phyloP scores from a whole-genome alignment of 2,329 filamentous ascomycete species.

The Talaromyces sp. region DNA sequence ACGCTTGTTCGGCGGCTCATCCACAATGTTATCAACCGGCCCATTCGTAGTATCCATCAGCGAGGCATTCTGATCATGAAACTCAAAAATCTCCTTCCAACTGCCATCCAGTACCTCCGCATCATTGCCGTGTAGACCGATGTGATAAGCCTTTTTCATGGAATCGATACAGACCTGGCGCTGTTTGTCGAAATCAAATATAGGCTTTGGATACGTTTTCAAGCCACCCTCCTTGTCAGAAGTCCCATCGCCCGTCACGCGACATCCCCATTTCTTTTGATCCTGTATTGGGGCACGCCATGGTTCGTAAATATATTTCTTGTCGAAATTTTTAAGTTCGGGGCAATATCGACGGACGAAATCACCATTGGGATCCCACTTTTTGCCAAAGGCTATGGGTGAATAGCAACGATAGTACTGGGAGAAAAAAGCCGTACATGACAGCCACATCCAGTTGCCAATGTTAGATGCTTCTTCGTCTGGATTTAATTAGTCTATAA shows the following conservation, averaged over 20 bases:
- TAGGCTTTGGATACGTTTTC: slow-evolving; percentile 64
- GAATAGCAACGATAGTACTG: slow-evolving; percentile 28
- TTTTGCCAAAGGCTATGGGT: slow-evolving; percentile 69
- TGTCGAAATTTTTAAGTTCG: slow-evolving; percentile 59
- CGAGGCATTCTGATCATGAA: background rate
- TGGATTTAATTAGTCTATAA: background rate
- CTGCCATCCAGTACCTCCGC: slow-evolving; percentile 28
- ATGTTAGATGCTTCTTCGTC: slow-evolving; percentile 25
- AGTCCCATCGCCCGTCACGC: slow-evolving; percentile 56
- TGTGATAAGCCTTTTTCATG: slow-evolving; percentile 67
- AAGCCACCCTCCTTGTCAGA: slow-evolving; percentile 43
- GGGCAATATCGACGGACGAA: slow-evolving; percentile 65
- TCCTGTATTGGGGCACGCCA: slow-evolving; percentile 66
- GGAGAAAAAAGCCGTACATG: slow-evolving; percentile 66
- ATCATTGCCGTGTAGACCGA: slow-evolving; percentile 64
- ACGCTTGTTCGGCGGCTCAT: slow-evolving; percentile 12
- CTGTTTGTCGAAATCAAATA: slow-evolving; percentile 69
- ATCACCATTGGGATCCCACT: slow-evolving; percentile 67
- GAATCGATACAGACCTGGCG: slow-evolving; percentile 61
- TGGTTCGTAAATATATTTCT: slow-evolving; percentile 65
- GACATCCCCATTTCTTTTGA: slow-evolving; percentile 65
- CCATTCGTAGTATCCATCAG: slow-evolving; percentile 12
- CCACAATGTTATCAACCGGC: background rate
- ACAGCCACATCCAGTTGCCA: slow-evolving; percentile 51
- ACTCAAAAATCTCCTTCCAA: slow-evolving; percentile 6